These are phyloP conservation scores for Naganishia liquefaciens DNA, from an alignment of 1,284 basidiomycete genomes.

Conservation along the genomic window DNA sequence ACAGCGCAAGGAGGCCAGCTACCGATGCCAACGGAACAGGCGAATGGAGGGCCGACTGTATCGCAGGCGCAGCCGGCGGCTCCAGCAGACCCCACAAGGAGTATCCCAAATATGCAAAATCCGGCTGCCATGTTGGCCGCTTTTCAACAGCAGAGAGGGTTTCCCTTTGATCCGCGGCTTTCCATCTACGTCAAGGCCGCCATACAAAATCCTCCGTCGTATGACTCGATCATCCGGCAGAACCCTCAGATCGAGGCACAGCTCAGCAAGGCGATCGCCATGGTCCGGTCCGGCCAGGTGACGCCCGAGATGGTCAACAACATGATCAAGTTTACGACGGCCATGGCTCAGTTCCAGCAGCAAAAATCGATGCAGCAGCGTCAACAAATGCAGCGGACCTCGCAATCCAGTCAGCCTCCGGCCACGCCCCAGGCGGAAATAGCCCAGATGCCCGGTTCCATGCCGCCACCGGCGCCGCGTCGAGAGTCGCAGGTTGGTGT, in stretches of 20 bases:
- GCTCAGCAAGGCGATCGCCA: conserved; percentile 31
- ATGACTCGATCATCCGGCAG: conserved; percentile 30
- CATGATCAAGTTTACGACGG: conserved; percentile 32
- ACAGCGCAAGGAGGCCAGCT: background rate
- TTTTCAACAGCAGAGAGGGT: conserved; percentile 33
- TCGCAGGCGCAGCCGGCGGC: background rate
- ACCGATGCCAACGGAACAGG: background rate
- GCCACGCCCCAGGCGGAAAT: conserved; percentile 34
- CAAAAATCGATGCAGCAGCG: conserved; percentile 36
- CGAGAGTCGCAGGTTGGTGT: background rate
- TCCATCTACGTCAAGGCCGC: conserved; percentile 36
- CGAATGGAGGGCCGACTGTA: background rate
- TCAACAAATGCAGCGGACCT: conserved; percentile 38
- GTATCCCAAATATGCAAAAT: conserved; percentile 30
- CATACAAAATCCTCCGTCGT: conserved; percentile 37
- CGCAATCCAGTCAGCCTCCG: conserved; percentile 34
- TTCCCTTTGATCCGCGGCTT: conserved; percentile 37
- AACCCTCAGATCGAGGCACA: conserved; percentile 8
- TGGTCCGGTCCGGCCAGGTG: conserved; percentile 35
- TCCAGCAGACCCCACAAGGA: background rate
- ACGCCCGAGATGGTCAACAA: conserved; percentile 30
- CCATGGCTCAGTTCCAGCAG: conserved; percentile 35
- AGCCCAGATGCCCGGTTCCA: conserved; percentile 21
- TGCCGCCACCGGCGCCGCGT: background rate
- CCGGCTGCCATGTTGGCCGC: conserved; percentile 28